Conservation (phyloP, 108 stramenopile genomes). For the Cyclotella atomus region DNA sequence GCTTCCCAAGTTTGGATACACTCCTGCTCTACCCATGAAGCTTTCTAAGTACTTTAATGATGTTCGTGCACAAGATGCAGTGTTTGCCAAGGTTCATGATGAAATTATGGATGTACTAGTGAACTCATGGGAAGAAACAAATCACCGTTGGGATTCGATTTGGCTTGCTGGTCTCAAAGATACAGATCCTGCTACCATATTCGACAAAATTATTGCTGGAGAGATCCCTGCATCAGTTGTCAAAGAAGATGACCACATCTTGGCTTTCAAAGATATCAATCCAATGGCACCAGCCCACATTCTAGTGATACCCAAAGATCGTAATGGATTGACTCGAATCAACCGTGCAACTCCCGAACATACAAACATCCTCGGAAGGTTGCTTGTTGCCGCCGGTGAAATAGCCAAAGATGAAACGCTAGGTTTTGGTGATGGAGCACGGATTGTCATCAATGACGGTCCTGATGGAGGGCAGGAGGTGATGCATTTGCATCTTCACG, state of each 20-base stretch:
- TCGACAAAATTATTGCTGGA: conserved; percentile 93
- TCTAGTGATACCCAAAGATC: conserved; percentile 97
- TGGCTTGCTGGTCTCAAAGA: conserved; percentile 82
- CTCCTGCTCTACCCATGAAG: conserved; percentile 62
- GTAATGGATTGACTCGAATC: conserved; percentile 87
- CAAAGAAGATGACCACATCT: conserved; percentile 91
- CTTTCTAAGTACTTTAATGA: conserved; percentile 65
- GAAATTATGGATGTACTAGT: conserved; percentile 65
- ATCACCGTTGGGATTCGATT: conserved; percentile 84
- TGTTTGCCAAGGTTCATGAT: conserved; percentile 73
- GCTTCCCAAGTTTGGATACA: conserved; percentile 89
- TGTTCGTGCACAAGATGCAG: conserved; percentile 64
- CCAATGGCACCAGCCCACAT: conserved; percentile 95
- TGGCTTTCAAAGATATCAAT: conserved; percentile 97
- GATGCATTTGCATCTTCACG: conserved; percentile 94
- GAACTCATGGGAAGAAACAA: conserved; percentile 59
- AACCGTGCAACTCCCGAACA: conserved; percentile 87
- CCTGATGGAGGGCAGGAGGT: conserved; percentile 92
- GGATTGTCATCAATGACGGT: conserved; percentile 96
- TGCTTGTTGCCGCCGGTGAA: conserved; percentile 92
- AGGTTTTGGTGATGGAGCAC: conserved; percentile 85
- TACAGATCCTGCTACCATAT: conserved; percentile 83
- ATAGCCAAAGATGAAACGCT: conserved; percentile 86
- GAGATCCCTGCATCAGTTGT: conserved; percentile 94
- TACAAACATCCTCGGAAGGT: conserved; percentile 89